These are phyloP conservation scores for Paratinospora sagittata DNA, from an alignment of 164 flowering plant species.

Conservation along the genomic window DNA sequence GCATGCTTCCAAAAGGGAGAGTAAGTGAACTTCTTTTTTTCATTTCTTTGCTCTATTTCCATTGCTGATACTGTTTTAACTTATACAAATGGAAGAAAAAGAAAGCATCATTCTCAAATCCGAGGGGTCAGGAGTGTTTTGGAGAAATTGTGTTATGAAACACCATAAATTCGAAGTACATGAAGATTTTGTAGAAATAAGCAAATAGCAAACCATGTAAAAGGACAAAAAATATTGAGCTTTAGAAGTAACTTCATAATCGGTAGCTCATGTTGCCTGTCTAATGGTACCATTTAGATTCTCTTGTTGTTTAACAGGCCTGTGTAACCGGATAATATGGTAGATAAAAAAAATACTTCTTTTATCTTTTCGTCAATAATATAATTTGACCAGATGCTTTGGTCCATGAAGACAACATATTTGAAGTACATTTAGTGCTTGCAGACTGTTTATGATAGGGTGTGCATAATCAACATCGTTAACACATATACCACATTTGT, in stretches of 20 bases:
- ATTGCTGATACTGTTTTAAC: background rate
- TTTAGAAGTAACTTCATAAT: background rate
- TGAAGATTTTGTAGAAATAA: background rate
- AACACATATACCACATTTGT: background rate
- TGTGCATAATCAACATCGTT: background rate
- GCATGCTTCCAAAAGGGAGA: conserved; percentile 98
- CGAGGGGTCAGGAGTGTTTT: background rate
- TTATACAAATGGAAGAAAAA: background rate
- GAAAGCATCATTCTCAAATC: background rate
- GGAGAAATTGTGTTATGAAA: background rate
- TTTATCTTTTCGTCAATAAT: background rate
- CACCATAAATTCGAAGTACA: background rate
- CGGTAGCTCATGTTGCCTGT: background rate
- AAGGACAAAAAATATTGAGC: background rate
- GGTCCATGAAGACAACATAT: background rate
- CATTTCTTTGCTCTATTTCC: background rate
- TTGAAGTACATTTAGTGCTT: background rate
- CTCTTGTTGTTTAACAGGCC: background rate
- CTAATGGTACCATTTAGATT: background rate
- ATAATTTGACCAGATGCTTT: background rate
- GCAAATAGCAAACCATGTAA: background rate
- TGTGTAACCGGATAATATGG: background rate
- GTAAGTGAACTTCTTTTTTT: conserved; percentile 38
- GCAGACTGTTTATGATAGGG: background rate
- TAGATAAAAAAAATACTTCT: background rate